Conservation (phyloP, 2,329 filamentous ascomycete genomes). For the Lecanoromycetidae sp. region DNA sequence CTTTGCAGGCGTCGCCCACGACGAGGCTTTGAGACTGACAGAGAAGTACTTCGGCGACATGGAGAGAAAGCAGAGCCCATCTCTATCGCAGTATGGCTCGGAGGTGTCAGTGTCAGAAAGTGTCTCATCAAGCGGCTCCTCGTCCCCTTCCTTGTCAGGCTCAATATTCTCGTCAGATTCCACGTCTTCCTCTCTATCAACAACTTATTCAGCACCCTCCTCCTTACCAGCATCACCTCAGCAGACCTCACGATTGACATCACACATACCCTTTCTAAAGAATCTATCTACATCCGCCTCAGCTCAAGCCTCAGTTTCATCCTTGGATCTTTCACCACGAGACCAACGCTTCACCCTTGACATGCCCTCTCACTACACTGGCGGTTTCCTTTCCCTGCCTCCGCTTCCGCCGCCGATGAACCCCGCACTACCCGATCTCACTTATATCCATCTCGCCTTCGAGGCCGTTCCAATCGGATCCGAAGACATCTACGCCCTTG, state of each 20-base stretch:
- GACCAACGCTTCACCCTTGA: slow-evolving; percentile 44
- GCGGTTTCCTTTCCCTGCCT: slow-evolving; percentile 79
- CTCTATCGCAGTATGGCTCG: slow-evolving; percentile 44
- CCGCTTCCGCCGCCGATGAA: slow-evolving; percentile 65
- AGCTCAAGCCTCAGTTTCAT: slow-evolving; percentile 46
- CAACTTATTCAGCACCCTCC: slow-evolving; percentile 30
- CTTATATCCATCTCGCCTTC: slow-evolving; percentile 90
- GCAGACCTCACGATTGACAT: slow-evolving; percentile 44
- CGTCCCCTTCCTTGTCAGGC: slow-evolving; percentile 25
- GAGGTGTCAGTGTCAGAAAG: slow-evolving; percentile 37
- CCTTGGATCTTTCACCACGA: slow-evolving; percentile 30
- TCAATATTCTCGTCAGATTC: no score
- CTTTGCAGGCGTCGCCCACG: slow-evolving; percentile 81
- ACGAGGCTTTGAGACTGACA: slow-evolving; percentile 63
- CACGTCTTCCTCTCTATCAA: slow-evolving; percentile 29
- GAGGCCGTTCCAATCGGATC: slow-evolving; percentile 85
- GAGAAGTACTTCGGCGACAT: slow-evolving; percentile 89
- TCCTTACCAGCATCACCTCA: slow-evolving; percentile 19
- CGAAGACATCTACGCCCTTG: slow-evolving; percentile 89
- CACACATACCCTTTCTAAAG: slow-evolving; percentile 81
- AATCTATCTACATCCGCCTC: slow-evolving; percentile 67
- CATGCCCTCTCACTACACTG: slow-evolving; percentile 70
- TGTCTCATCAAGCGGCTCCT: slow-evolving; percentile 24
- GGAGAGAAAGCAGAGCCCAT: slow-evolving; percentile 42
- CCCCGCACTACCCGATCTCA: slow-evolving; percentile 66